A percentile compares a stretch with the other conserved stretches of the same genome.
These are phyloP conservation scores for Tilletia walkeri DNA, from an alignment of 1,284 basidiomycete species.

Conservation along the genomic window DNA sequence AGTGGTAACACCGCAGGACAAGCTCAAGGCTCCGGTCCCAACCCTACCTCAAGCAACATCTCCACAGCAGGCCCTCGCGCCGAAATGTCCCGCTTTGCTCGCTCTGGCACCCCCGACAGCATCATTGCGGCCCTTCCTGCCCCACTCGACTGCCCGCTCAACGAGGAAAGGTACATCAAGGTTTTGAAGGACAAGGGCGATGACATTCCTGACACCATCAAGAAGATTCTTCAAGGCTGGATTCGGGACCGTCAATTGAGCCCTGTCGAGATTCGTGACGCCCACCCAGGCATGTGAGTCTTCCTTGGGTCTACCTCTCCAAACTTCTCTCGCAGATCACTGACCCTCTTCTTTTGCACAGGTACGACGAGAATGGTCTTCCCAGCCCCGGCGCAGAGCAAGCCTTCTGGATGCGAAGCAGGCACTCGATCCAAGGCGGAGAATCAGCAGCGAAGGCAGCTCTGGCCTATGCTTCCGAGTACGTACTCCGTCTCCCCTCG, in stretches of 20 bases:
- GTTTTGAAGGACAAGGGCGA: conserved; percentile 28
- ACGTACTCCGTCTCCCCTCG: neutral
- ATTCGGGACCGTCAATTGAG: conserved; percentile 38
- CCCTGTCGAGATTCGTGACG: conserved; percentile 47
- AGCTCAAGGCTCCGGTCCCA: conserved; percentile 7
- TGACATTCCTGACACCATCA: conserved; percentile 23
- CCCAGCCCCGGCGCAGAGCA: conserved; percentile 45
- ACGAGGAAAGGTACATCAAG: conserved; percentile 38
- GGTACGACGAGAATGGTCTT: conserved; percentile 39
- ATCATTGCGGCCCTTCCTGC: conserved; percentile 29
- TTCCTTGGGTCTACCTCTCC: neutral
- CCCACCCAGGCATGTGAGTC: conserved; percentile 7
- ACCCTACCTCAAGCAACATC: neutral
- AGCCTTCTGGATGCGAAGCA: conserved; percentile 51
- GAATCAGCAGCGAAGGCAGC: conserved; percentile 48
- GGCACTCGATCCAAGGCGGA: conserved; percentile 31
- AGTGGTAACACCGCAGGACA: neutral
- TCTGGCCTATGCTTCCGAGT: conserved; percentile 45
- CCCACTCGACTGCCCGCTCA: conserved; percentile 35
- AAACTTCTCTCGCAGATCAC: no score
- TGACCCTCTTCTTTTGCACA: neutral
- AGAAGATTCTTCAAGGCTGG: conserved; percentile 34
- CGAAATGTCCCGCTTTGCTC: neutral
- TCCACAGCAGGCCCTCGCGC: neutral
- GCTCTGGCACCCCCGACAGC: conserved; percentile 1